Base-by-base conservation (phyloP, 257 asterid genomes). In the Nicotiana obtusifolia region DNA sequence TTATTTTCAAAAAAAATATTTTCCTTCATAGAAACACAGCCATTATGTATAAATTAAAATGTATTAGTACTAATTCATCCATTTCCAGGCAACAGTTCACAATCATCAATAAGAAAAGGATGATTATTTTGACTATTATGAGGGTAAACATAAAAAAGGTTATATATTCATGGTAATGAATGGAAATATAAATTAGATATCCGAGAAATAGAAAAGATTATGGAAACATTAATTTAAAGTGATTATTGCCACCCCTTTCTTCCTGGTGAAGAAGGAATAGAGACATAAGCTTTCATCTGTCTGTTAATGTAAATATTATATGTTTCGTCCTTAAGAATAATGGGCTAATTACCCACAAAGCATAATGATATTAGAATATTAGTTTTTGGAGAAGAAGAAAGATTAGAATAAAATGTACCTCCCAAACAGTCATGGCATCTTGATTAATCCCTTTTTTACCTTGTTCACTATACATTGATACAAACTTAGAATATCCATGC, bases 361-460 rank as follows among this genome's bases (percentile, higher is more conserved):
- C 22, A 65, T 20, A 44, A 76, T 47, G 44, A 17, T 35, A 35
- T 35, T 35, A 35, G 8, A 35, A 35, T 35, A 35, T 35, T 35
- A 35, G 1, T 35, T 35, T 35, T 35, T 35, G 16, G 62, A 53
- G 37, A 5, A n/a, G 13, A 60, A 79, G 22, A 49, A 65, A 30
- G 0, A 22, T 26, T 4, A 7, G 0, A 22, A 33, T 4, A 7
- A 24, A 41, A 41, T 41, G 49, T 22, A 92, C 99, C 99, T 95
- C 98, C 98, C 99, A 95, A 83, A 91, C 98, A 0, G 99, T 92
- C 98, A 95, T 92, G 89, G 97, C 93, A 64, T 95, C 98, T 86
- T 95, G 98, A 76, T 91, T 93, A 52, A 83, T 65, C 26, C 97
- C 97, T 16, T 95, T 93, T 62, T 78, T 88, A 31, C 99, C 99